Base-by-base conservation (phyloP, 2,329 filamentous ascomycete genomes). In the Cytospora schulzeri region DNA sequence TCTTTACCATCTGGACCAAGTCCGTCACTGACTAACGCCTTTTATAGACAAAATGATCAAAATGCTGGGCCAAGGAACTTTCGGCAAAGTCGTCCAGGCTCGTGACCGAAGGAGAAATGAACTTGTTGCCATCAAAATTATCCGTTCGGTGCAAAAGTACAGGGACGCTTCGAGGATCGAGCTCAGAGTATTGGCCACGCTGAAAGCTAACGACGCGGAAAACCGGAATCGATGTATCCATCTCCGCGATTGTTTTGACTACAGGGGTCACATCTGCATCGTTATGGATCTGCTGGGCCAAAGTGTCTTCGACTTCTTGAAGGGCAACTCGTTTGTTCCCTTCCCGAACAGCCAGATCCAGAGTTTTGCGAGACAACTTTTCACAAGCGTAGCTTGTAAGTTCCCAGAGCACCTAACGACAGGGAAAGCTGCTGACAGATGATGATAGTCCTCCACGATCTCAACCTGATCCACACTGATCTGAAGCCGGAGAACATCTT, bases 321-420 rank as follows among this genome's bases (percentile, higher is more conserved):
- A 99, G 80, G 89, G 90, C 73, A 98, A 98, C 74, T 86, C 87
- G 69, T 99, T 99, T 74, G 93, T 97, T 22, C 95, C 95, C 0
- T 99, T 99, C 73, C 95, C 95, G 15, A 98, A 96, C 81, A 97
- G 93, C 69, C 95, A 99, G 77, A 99, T 99, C 65, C 95, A 98
- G 76, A 94, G 87, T 75, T 98, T 99, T 81, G 95, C 95, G 56
- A 88, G 94, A 57, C 95, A 99, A 75, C 82, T 99, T 19, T 91
- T 99, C 67, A 98, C 94, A n/a, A 98, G 94, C 73, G 96, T 99
- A 73, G 95, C 95, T 65, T 99, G 92, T 96, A 80, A 83, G 92
- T 87, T 29, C 29, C 35, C 48, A 11, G 19, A n/a, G 7, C 26
- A n/a, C 45, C 24, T 41, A 5, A 17, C 41, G 26, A 3, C 1